Conservation (phyloP, 139 green algal genomes). For the Micractinium conductrix region DNA sequence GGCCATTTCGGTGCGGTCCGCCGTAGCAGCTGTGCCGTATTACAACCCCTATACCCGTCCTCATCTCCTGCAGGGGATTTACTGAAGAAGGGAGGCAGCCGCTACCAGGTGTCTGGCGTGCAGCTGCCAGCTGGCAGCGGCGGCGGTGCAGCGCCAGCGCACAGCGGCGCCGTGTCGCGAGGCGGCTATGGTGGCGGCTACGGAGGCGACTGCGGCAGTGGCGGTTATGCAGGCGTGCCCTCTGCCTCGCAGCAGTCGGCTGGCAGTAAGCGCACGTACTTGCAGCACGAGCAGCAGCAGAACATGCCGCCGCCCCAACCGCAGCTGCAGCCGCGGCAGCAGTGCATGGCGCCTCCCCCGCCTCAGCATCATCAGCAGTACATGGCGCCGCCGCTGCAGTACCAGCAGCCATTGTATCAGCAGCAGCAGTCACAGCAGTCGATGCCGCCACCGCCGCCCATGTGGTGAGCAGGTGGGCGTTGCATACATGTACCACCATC, state of each 20-base stretch:
- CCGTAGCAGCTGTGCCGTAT: too few species aligned
- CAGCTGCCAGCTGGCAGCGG: neutral
- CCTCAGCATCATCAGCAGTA: too few species aligned
- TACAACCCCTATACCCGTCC: too few species aligned
- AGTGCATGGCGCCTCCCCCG: too few species aligned
- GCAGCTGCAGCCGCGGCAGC: too few species aligned
- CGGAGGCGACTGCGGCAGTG: neutral
- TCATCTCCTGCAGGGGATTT: slow-evolving; percentile 12
- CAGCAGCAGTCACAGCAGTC: neutral
- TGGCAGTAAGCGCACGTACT: slow-evolving; percentile 21
- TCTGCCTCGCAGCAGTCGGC: neutral
- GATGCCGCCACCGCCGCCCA: slow-evolving; percentile 1
- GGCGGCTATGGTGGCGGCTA: neutral
- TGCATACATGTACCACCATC: neutral
- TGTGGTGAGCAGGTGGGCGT: neutral
- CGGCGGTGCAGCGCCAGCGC: too few species aligned
- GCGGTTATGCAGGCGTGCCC: neutral
- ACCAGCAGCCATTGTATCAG: neutral
- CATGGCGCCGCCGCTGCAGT: neutral
- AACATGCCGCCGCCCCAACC: neutral
- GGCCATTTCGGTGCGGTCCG: too few species aligned
- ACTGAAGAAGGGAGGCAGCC: slow-evolving; percentile 19
- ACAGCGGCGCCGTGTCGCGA: too few species aligned
- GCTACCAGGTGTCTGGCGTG: slow-evolving; percentile 28
- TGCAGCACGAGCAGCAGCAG: neutral